Percentiles rank a stretch among this genome's conserved stretches.
phyloP scores from a whole-genome alignment of 352 stramenopile species.

The Phytophthora fragariae region DNA sequence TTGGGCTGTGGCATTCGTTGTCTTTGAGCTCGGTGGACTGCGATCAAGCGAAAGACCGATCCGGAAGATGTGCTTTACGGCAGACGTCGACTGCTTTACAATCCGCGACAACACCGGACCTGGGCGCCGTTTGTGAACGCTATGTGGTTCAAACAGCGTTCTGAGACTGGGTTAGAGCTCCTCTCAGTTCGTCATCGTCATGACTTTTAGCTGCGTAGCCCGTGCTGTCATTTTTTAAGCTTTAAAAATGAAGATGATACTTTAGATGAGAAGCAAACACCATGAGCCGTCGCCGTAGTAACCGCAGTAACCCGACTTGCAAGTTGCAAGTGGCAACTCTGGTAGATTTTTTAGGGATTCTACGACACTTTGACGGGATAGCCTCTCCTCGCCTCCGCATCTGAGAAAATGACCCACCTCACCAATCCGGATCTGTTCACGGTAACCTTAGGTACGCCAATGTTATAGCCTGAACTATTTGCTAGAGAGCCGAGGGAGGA shows the following conservation, averaged over 20 bases:
- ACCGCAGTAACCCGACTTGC: not conserved
- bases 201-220: not conserved
- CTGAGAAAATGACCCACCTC: constrained; percentile 4
- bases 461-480: not conserved
- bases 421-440: constrained; percentile 4
- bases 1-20: not conserved
- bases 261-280: too few species aligned
- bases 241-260: too few species aligned
- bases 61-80: constrained; percentile 22
- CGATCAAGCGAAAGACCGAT: constrained; percentile 23
- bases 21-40: not conserved
- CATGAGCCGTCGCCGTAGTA: too few species aligned
- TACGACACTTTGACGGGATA: constrained; percentile 10
- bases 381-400: not conserved
- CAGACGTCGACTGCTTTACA: constrained; percentile 2
- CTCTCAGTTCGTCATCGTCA: not conserved
- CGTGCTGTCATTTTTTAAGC: not conserved
- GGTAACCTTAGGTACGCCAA: not conserved
- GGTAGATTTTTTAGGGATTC: constrained; percentile 9
- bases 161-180: not conserved
- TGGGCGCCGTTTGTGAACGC: not conserved
- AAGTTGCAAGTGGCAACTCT: not conserved
- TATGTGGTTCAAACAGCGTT: constrained; percentile 1
- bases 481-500: not conserved
- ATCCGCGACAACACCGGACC: not conserved